Evolutionary conservation across 371 early-diverging fungal species (phyloP), one percentile per base, ranked within the genome.

Genomic region (Rhizopus stolonifer): DNA sequence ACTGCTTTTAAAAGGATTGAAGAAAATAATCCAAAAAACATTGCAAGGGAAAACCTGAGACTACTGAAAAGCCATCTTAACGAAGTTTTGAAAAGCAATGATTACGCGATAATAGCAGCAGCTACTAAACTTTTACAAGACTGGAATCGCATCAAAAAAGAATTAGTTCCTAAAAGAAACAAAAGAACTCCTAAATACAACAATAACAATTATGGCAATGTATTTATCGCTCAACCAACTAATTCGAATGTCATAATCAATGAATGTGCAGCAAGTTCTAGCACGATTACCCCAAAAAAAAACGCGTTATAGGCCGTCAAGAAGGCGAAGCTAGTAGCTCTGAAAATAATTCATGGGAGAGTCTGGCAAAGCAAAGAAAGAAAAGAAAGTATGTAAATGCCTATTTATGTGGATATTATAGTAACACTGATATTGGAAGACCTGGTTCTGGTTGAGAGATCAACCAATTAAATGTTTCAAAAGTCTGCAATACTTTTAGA

Each of bases 201-300:
- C 25, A 47, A 47, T 25, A 47, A 47, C 32, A 46, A 46, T 22
- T 47, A 47, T 47, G 47, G 47, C 47, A 47, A 47, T 18, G 25
- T 47, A 19, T 47, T 47, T 10, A 47, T 47, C 47, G 47, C 33
- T 11, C 47, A 47, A 19, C 33, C 47, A 47, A 47, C 15, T 47
- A 33, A 47, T 47, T 17, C 47, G 18, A 47, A 2, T 17, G 32
- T 47, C 18, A n/a, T 47, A 18, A 33, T 47, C 29, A 25, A 31
- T 46, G 47, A 47, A 1, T 11, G 13, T 33, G 32, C 33, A 47
- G 14, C 34, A 33, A 33, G 34, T 10, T 47, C 34, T 32, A 47
- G 0, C 32, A 47, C 31, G 7, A 22, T 33, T 18, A 19, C 14
- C 13, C 33, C 47, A 19, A n/a, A n/a, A 32, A 47, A 47, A 47